Percentiles rank a stretch among this genome's conserved stretches.
phyloP scores from a whole-genome alignment of 2,329 filamentous ascomycete genomes.

The Aspergillus pseudoviridinutans region DNA sequence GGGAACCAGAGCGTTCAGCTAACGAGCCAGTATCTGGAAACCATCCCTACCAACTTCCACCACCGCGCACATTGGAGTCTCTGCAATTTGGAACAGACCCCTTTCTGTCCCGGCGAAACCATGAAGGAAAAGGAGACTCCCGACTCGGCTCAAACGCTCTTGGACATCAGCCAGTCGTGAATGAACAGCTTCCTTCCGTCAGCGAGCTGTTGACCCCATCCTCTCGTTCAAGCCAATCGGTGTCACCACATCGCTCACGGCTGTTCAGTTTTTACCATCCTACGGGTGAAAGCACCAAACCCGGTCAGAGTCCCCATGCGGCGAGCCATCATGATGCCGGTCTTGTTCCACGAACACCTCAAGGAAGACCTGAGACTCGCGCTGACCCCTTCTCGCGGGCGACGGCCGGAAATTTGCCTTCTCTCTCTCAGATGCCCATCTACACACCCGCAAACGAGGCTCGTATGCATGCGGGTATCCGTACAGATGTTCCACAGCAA shows the following conservation, averaged over 20 bases:
- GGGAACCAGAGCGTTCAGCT: constrained; percentile 24
- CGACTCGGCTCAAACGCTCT: constrained; percentile 14
- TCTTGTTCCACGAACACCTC: constrained; percentile 8
- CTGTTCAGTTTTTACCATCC: constrained; percentile 16
- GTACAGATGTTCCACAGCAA: constrained; percentile 16
- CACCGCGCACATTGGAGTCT: constrained; percentile 30
- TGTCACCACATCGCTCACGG: constrained; percentile 26
- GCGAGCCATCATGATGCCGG: constrained; percentile 19
- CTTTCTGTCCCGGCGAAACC: constrained; percentile 24
- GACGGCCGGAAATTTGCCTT: constrained; percentile 23
- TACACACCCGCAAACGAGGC: constrained; percentile 18
- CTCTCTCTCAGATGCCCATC: constrained; percentile 28
- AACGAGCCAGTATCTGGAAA: constrained; percentile 29
- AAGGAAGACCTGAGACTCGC: constrained; percentile 16
- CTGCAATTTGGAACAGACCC: constrained; percentile 35
- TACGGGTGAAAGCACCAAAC: constrained; percentile 12
- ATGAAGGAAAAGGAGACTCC: constrained; percentile 20
- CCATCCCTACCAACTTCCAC: constrained; percentile 39
- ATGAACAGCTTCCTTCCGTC: constrained; percentile 37
- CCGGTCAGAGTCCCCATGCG: constrained; percentile 9
- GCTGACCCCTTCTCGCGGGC: constrained; percentile 18
- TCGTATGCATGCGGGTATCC: constrained; percentile 15
- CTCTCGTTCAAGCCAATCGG: constrained; percentile 22
- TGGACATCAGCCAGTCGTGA: constrained; percentile 12
- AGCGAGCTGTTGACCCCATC: constrained; percentile 37